Conservation (phyloP, 108 stramenopile genomes). For the Skeletonema costatum region DNA sequence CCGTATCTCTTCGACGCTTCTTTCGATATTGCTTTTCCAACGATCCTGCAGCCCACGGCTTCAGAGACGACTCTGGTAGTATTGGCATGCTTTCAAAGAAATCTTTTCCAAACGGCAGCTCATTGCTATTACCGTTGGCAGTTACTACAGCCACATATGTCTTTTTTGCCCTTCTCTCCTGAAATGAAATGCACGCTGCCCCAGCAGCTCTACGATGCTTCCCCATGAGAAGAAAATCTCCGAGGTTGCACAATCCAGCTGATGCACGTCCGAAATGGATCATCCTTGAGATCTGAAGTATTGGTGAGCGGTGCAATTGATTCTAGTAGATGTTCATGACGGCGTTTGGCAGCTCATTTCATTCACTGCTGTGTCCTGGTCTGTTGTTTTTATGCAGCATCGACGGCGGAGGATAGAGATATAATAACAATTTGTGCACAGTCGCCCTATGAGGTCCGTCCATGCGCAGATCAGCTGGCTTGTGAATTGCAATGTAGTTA, state of each 20-base stretch:
- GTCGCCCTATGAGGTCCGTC: constrained; percentile 76
- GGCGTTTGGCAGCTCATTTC: constrained; percentile 4
- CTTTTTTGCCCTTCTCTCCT: constrained; percentile 64
- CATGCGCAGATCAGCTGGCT: constrained; percentile 90
- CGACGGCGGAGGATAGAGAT: constrained; percentile 76
- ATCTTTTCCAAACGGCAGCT: constrained; percentile 15
- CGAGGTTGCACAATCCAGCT: constrained; percentile 88
- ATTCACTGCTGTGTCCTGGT: not conserved
- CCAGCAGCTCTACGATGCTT: constrained; percentile 60
- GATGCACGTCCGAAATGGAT: constrained; percentile 81
- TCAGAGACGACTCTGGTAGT: constrained; percentile 26
- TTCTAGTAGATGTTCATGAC: constrained; percentile 28
- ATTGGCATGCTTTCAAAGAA: constrained; percentile 32
- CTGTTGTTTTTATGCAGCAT: not conserved
- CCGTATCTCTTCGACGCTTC: constrained; percentile 46
- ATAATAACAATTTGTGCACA: constrained; percentile 79
- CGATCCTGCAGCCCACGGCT: constrained; percentile 31
- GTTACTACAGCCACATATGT: constrained; percentile 75
- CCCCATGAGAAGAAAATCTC: constrained; percentile 76
- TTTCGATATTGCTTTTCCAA: constrained; percentile 54
- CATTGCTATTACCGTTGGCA: constrained; percentile 21
- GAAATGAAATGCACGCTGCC: constrained; percentile 58
- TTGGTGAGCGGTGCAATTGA: constrained; percentile 40
- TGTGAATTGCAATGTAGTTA: constrained; percentile 76
- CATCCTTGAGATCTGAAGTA: constrained; percentile 64